Evolutionary conservation across 345 rosid species (phyloP).

Genomic region (Bruguiera gymnorhiza): DNA sequence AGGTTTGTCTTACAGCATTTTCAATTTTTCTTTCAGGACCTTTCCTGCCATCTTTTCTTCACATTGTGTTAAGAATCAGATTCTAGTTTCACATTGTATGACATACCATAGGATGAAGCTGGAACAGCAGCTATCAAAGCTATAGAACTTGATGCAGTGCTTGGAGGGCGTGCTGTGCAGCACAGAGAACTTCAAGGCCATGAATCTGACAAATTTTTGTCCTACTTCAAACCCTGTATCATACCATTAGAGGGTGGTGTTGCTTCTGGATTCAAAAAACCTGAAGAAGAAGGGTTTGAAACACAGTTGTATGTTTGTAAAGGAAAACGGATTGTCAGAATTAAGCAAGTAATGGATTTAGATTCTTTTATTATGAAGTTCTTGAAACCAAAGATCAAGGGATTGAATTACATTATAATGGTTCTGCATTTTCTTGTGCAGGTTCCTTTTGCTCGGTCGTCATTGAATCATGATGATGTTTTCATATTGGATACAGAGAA

Average conservation of each 20-base stretch:
- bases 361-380: slow-evolving; percentile 4
- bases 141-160: slow-evolving; percentile 89
- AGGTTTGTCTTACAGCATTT: slow-evolving; percentile 44
- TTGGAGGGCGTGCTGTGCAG: slow-evolving; percentile 99
- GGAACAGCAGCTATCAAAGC: slow-evolving; percentile 98
- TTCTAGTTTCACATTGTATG: slow-evolving; percentile 13
- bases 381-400: neutral
- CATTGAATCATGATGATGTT: slow-evolving; percentile 96
- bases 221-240: slow-evolving; percentile 95
- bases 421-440: slow-evolving; percentile 36
- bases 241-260: slow-evolving; percentile 96
- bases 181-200: slow-evolving; percentile 96
- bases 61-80: slow-evolving; percentile 7
- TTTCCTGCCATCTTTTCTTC: slow-evolving; percentile 11
- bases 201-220: slow-evolving; percentile 95
- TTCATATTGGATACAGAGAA: slow-evolving; percentile 79
- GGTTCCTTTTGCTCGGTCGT: slow-evolving; percentile 95
- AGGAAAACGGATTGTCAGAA: slow-evolving; percentile 83
- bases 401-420: slow-evolving; percentile 16
- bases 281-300: slow-evolving; percentile 88
- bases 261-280: slow-evolving; percentile 84
- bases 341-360: slow-evolving; percentile 75
- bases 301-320: slow-evolving; percentile 77
- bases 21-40: slow-evolving; percentile 1
- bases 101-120: slow-evolving; percentile 76